Base-by-base conservation (phyloP, 1,284 basidiomycete species). In the Leccinum huronense region DNA sequence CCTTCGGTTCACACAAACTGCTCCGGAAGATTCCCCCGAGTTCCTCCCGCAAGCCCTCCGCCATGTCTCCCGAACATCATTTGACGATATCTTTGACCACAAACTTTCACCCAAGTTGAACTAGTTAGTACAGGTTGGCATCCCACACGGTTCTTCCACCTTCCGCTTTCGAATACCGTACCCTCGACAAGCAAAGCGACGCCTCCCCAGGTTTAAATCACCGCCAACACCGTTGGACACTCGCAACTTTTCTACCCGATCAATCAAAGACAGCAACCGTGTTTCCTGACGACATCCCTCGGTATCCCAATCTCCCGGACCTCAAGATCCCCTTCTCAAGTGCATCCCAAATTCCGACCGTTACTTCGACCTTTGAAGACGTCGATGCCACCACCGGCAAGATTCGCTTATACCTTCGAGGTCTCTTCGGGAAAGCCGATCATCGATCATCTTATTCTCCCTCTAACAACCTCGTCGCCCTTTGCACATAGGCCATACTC, bases 271-370 rank as follows among this genome's bases (percentile, higher is more conserved):
- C 16, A 5, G 1, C 27, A 5, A 19, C 40, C 2, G 11, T 45
- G 51, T 59, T 56, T 27, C 58, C 4, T 7, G 42, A 59, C 8
- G 31, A 23, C 19, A 69, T 65, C 63, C 34, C 16, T 63, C 16
- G 3, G 14, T 14, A 56, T 38, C 23, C 45, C 45, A 59, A 1
- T 30, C 8, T 54, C 42, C 58, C 57, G 33, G 34, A 60, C 23
- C 45, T 7, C 23, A 9, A 30, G 3, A 0, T 38, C 23, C 9
- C 51, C 58, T 57, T 54, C 58, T 14, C 23, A 40, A 40, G 14
- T 11, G 57, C 31, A 2, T 4, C 45, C 13, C 1, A 3, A 55
- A 54, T 58, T 48, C 51, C 54, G 13, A 51, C 27, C 4, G 1
- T 40, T 14, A 45, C 51, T 34, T 65, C 19, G 55, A 62, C 55